phyloP scores from a whole-genome alignment of 1,284 basidiomycete genomes.

The Malassezia nana region DNA sequence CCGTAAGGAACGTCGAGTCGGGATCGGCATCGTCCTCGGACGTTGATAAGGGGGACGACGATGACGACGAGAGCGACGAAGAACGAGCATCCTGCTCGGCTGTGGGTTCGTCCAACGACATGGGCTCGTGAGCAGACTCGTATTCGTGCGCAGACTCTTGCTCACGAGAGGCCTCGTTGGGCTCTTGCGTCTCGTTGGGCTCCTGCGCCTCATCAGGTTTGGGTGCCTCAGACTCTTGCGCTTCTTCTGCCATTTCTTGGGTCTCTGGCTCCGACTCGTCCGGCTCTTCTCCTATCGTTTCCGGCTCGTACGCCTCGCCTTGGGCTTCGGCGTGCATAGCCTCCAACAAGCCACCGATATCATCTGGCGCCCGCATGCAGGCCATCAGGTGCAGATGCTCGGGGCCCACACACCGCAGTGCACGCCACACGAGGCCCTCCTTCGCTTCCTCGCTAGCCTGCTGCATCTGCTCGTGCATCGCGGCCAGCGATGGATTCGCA shows the following conservation, averaged over 20 bases:
- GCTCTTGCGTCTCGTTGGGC: background rate
- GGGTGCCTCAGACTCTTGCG: background rate
- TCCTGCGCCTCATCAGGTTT: background rate
- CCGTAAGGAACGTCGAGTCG: constrained; percentile 23
- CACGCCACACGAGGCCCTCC: constrained; percentile 38
- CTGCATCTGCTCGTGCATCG: constrained; percentile 30
- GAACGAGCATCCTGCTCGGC: background rate
- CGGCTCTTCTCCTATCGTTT: constrained; percentile 4
- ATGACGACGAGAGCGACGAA: background rate
- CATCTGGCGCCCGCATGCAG: constrained; percentile 23
- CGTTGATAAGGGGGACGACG: constrained; percentile 3
- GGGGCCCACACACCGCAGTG: constrained; percentile 25
- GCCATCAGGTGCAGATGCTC: constrained; percentile 28
- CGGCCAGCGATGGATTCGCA: constrained; percentile 23
- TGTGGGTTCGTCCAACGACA: background rate
- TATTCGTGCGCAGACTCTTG: too few relatives aligned
- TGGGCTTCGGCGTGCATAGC: constrained; percentile 20
- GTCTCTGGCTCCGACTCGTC: constrained; percentile 1
- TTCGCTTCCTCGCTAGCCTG: constrained; percentile 29
- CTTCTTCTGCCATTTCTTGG: too few relatives aligned
- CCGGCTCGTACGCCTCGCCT: constrained; percentile 3
- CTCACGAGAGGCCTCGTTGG: background rate
- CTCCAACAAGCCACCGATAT: constrained; percentile 23
- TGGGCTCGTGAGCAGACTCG: background rate
- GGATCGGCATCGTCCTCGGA: constrained; percentile 10